These are phyloP conservation scores for Macrophomina tecta DNA, from an alignment of 2,329 filamentous ascomycete genomes.

Conservation along the genomic window DNA sequence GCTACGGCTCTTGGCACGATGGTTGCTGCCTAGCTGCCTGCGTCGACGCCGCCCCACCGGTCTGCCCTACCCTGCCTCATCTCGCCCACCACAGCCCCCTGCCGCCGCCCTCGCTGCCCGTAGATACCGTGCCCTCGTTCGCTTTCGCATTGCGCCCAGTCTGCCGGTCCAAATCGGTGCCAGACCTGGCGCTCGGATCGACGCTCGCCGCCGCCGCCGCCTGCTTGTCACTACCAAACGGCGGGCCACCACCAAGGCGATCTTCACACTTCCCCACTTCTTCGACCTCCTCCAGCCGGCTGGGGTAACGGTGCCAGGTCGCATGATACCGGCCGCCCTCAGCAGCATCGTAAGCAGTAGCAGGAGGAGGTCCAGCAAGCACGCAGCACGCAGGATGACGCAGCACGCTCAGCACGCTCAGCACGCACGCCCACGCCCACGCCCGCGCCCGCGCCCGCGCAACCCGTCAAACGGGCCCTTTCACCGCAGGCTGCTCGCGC, in stretches of 20 bases:
- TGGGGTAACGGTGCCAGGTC: conserved; percentile 22
- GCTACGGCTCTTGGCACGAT: conserved; percentile 19
- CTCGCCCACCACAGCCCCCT: not conserved
- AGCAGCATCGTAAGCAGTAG: not conserved
- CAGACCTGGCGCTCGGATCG: conserved; percentile 25
- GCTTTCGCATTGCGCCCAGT: conserved; percentile 25
- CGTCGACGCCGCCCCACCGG: conserved; percentile 7
- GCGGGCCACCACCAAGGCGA: conserved; percentile 22
- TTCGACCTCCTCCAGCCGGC: conserved; percentile 4
- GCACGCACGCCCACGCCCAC: too few species aligned
- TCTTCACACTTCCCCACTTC: conserved; percentile 26
- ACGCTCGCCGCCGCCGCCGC: conserved; percentile 21
- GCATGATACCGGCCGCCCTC: conserved; percentile 16
- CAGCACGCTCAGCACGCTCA: too few species aligned
- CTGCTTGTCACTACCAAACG: conserved; percentile 23
- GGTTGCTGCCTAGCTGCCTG: conserved; percentile 24
- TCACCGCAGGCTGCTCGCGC: not conserved
- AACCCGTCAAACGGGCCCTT: too few species aligned
- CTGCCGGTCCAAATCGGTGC: conserved; percentile 21
- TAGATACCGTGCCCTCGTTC: conserved; percentile 1
- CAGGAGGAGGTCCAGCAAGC: not conserved
- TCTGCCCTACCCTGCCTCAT: not conserved
- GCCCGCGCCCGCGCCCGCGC: too few species aligned
- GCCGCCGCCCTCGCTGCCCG: conserved; percentile 3
- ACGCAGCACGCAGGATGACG: too few species aligned